Percentiles rank a stretch among this genome's conserved stretches.
These are phyloP conservation scores for Fistulina hepatica DNA, from an alignment of 1,284 basidiomycete species.

Conservation along the genomic window DNA sequence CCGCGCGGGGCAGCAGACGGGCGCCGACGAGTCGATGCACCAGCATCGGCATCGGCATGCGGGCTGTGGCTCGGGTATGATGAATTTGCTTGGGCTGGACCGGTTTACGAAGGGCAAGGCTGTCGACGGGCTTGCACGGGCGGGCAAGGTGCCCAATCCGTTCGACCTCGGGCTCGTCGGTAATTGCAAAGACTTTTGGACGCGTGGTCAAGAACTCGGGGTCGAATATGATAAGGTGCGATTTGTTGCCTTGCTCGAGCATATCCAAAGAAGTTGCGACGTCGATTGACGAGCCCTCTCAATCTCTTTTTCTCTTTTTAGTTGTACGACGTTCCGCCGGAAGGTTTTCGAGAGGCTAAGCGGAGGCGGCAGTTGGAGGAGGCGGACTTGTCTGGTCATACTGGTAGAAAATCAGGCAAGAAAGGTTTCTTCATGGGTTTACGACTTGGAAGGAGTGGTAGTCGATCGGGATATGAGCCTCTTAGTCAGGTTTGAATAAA, in stretches of 20 bases:
- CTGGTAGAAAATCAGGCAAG: conserved; percentile 31
- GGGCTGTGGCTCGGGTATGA: conserved; percentile 42
- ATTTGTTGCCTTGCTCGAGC: neutral
- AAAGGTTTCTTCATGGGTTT: conserved; percentile 41
- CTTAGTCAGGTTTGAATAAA: conserved; percentile 39
- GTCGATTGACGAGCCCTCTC: conserved; percentile 13
- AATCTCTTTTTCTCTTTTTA: no score
- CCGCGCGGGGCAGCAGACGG: conserved; percentile 23
- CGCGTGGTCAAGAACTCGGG: conserved; percentile 69
- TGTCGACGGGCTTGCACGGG: conserved; percentile 65
- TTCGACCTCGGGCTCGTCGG: conserved; percentile 78
- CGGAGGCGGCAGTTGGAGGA: conserved; percentile 45
- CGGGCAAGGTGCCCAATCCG: conserved; percentile 72
- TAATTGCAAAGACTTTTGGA: conserved; percentile 98
- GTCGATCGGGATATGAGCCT: conserved; percentile 47
- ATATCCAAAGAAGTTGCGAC: neutral
- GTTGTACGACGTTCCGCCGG: conserved; percentile 81
- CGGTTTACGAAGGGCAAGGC: conserved; percentile 87
- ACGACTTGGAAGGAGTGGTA: conserved; percentile 31
- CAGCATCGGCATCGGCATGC: conserved; percentile 22
- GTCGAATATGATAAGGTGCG: conserved; percentile 67
- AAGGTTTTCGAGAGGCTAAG: conserved; percentile 71
- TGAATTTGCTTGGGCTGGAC: conserved; percentile 87
- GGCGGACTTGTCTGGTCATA: conserved; percentile 32
- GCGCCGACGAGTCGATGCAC: conserved; percentile 15